These are phyloP conservation scores for Syzygium aqueum DNA, from an alignment of 345 rosid species.

Conservation along the genomic window DNA sequence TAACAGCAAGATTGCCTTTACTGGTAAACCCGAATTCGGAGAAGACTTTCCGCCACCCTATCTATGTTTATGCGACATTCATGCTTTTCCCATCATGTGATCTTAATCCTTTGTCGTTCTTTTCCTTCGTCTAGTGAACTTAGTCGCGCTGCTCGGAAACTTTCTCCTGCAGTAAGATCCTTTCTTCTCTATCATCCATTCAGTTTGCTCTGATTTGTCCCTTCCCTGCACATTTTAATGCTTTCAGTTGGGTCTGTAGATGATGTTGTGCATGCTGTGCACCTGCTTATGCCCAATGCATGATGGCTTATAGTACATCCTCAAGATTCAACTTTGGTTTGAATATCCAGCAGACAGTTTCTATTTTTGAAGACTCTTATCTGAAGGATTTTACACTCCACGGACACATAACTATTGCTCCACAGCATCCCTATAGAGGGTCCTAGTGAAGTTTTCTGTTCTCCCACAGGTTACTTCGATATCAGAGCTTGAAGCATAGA, in stretches of 20 bases:
- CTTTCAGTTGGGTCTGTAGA: background rate
- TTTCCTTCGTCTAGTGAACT: background rate
- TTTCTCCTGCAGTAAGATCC: accelerated
- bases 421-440: background rate
- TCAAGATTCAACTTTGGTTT: background rate
- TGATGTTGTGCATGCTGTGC: background rate
- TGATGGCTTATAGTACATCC: background rate
- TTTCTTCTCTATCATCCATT: background rate
- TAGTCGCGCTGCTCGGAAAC: background rate
- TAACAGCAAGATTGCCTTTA: background rate
- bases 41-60: too few species aligned
- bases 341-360: background rate
- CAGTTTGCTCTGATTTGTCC: background rate
- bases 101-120: background rate
- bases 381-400: background rate
- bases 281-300: background rate
- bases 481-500: conserved; percentile 67
- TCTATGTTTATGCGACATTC: too few species aligned
- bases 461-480: conserved; percentile 38
- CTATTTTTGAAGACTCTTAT: background rate
- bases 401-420: background rate
- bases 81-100: background rate
- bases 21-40: background rate
- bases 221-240: background rate
- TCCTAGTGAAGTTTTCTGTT: background rate